phyloP scores from a whole-genome alignment of 495 filamentous ascomycete genomes.

The Podospora pseudoanserina region DNA sequence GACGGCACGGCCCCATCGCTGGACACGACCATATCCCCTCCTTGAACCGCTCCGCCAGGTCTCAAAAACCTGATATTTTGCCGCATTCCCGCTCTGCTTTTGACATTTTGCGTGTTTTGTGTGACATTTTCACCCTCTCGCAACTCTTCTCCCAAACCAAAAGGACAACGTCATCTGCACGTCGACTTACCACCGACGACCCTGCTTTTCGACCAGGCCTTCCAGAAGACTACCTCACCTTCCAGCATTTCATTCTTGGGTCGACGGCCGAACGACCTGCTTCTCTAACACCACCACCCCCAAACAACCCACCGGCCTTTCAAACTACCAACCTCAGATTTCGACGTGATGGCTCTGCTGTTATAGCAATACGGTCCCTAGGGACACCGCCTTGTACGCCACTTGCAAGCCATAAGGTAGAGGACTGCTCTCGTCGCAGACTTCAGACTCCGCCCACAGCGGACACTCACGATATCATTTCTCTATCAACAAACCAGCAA shows the following conservation, averaged over 20 bases:
- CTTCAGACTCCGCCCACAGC: constrained; percentile 12
- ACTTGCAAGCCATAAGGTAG: constrained; percentile 24
- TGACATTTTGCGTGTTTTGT: background rate
- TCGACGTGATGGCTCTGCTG: constrained; percentile 39
- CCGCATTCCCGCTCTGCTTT: constrained; percentile 19
- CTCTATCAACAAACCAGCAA: constrained; percentile 7
- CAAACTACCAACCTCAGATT: constrained; percentile 12
- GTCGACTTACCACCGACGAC: background rate
- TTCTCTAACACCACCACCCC: constrained; percentile 22
- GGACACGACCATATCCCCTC: constrained; percentile 19
- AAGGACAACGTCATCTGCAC: constrained; percentile 16
- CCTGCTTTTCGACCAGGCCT: constrained; percentile 8
- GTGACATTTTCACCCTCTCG: constrained; percentile 8
- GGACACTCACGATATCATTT: constrained; percentile 9
- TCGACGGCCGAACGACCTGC: constrained; percentile 21
- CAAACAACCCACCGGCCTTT: constrained; percentile 18
- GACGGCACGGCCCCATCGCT: constrained; percentile 9
- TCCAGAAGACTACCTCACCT: background rate
- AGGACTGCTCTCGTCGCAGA: constrained; percentile 27
- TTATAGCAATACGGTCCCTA: constrained; percentile 59
- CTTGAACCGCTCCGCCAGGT: constrained; percentile 19
- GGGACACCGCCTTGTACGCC: constrained; percentile 44
- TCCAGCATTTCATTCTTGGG: background rate
- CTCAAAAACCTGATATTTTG: constrained; percentile 34
- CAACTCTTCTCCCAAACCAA: background rate